Evolutionary conservation across 106 monocot species (phyloP).

Genomic region (Phalaenopsis equestris): DNA sequence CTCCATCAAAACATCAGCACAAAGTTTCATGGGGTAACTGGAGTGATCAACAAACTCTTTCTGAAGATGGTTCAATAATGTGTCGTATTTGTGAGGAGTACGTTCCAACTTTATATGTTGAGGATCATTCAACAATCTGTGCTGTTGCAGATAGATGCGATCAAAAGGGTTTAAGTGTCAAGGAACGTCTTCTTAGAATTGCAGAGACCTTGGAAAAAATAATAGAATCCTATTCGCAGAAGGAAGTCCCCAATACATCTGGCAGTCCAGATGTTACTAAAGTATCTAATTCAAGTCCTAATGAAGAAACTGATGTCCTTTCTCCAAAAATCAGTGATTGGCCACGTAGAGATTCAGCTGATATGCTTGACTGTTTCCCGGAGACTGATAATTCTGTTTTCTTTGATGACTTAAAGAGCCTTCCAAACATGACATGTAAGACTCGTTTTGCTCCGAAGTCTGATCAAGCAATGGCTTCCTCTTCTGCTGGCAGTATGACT

Average conservation of each 20-base stretch:
- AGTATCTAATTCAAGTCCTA: constrained; percentile 50
- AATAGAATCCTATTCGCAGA: constrained; percentile 55
- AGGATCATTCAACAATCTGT: constrained; percentile 83
- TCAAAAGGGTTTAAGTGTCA: constrained; percentile 83
- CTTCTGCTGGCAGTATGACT: constrained; percentile 95
- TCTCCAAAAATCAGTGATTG: constrained; percentile 89
- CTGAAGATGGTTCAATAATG: constrained; percentile 85
- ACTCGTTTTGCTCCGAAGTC: constrained; percentile 96
- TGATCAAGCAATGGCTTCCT: constrained; percentile 91
- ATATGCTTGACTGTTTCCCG: constrained; percentile 86
- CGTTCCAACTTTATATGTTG: constrained; percentile 83
- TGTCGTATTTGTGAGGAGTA: constrained; percentile 99
- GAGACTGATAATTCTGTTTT: constrained; percentile 61
- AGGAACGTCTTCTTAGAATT: constrained; percentile 79
- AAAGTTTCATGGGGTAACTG: constrained; percentile 86
- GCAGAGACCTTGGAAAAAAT: constrained; percentile 85
- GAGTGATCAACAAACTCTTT: constrained; percentile 67
- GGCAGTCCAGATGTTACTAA: constrained; percentile 74
- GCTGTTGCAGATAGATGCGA: constrained; percentile 90
- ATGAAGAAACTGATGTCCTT: constrained; percentile 66
- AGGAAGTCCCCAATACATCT: constrained; percentile 41
- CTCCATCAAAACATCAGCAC: constrained; percentile 65
- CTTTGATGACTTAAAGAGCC: constrained; percentile 70
- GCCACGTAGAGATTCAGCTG: constrained; percentile 73
- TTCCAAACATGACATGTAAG: constrained; percentile 86